Conservation (phyloP, 805 yeast genomes). For the Candida sanyiensis region DNA sequence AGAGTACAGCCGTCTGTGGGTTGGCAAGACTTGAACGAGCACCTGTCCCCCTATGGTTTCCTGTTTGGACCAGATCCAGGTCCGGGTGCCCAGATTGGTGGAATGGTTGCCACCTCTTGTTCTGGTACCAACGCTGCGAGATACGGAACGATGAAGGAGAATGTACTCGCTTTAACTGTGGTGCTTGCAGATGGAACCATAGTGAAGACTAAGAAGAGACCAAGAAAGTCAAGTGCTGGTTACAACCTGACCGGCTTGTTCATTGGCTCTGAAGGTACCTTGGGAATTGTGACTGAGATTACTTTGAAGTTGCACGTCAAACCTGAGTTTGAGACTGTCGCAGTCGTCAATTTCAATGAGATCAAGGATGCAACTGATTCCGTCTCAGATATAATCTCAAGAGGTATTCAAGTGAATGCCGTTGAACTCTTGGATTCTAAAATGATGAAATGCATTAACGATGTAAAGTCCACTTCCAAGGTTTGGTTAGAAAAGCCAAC, state of each 20-base stretch:
- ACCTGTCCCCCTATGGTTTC: constrained; percentile 40
- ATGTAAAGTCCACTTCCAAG: constrained; percentile 46
- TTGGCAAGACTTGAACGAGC: constrained; percentile 65
- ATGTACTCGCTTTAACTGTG: constrained; percentile 60
- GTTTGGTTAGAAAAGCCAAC: constrained; percentile 58
- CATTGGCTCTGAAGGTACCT: constrained; percentile 73
- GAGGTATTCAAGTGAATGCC: constrained; percentile 66
- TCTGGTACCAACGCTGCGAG: constrained; percentile 77
- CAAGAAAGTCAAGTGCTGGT: constrained; percentile 75
- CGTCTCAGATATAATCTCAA: constrained; percentile 53
- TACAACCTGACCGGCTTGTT: constrained; percentile 72
- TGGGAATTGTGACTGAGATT: constrained; percentile 75
- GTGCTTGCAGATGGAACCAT: constrained; percentile 79
- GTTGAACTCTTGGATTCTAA: constrained; percentile 69
- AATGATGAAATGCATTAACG: constrained; percentile 63
- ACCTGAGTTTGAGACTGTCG: constrained; percentile 61
- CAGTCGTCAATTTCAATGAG: constrained; percentile 61
- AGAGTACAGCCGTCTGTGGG: constrained; percentile 75
- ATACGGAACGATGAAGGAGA: constrained; percentile 78
- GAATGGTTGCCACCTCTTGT: constrained; percentile 72
- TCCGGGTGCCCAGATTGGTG: constrained; percentile 77
- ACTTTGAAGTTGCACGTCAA: constrained; percentile 63
- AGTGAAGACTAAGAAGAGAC: constrained; percentile 67
- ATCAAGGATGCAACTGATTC: constrained; percentile 68
- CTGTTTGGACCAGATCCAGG: constrained; percentile 77